Evolutionary conservation across 2,329 filamentous ascomycete species (phyloP), one percentile per base, ranked within the genome.

Genomic region (Epichloe amarillans): DNA sequence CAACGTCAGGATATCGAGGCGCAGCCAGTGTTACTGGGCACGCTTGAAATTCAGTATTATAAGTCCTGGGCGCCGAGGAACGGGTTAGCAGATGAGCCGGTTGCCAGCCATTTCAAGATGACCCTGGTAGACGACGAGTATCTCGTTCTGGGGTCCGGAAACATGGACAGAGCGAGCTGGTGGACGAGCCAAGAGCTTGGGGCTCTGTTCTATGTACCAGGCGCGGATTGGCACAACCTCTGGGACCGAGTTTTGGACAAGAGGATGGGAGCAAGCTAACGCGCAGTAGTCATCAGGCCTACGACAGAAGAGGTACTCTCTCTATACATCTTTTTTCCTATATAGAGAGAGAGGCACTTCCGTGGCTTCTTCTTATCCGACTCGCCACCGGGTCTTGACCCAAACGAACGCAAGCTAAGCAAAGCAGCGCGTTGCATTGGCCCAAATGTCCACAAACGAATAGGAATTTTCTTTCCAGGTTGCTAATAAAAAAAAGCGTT

Each of bases 171-270:
- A 1, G 86, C 88, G 7, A 90, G 85, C 62, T 93, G 86, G 85
- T 90, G 80, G 66, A 93, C 88, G 5, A 90, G 85, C 63, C 88
- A 93, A 66, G 88, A 94, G 66, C 69, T 93, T 21, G 87, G 87
- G 1, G 70, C 93, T 33, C 60, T 81, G 40, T 75, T 81, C 50
- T 67, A 74, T 43, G 67, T 68, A n/a, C 68, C 69, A 3, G 64
- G 59, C 0, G 66, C 70, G 39, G 54, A 64, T 37, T 65, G 62
- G 4, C 59, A 62, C 37, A 57, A 58, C n/a, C 54, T 71, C 4
- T 72, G 70, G 70, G 64, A 70, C 17, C 58, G 56, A 6, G 63
- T 70, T 7, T 56, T 71, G 3, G 62, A 64, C 23, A 64, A 60
- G 50, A 64, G 70, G 47, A 60, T 63, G 15, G 64, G 26, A 30